A percentile compares a stretch with the other conserved stretches of the same genome.
These are phyloP conservation scores for Penicillium salamii DNA, from an alignment of 495 filamentous ascomycete species.

Conservation along the genomic window DNA sequence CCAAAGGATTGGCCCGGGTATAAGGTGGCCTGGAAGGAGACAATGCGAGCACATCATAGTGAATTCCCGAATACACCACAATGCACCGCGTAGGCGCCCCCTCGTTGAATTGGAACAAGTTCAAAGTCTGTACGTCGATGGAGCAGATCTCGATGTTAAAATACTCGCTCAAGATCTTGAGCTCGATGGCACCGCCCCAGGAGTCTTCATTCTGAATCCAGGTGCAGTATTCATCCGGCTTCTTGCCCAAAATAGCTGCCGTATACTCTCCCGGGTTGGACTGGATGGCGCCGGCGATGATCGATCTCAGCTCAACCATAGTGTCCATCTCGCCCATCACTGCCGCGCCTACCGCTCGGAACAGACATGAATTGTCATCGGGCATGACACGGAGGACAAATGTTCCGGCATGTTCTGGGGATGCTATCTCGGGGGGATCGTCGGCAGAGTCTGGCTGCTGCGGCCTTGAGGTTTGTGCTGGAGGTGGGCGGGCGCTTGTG, in stretches of 20 bases:
- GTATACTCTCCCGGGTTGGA: conserved; percentile 66
- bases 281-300: conserved; percentile 79
- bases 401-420: conserved; percentile 59
- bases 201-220: conserved; percentile 78
- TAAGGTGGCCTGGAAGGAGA: conserved; percentile 60
- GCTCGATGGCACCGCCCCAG: conserved; percentile 93
- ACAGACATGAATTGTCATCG: conserved; percentile 94
- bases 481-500: conserved; percentile 15
- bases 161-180: conserved; percentile 78
- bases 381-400: conserved; percentile 91
- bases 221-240: conserved; percentile 73
- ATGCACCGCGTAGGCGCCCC: conserved; percentile 67
- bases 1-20: conserved; percentile 53
- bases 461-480: conserved; percentile 17
- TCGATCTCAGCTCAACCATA: conserved; percentile 74
- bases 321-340: conserved; percentile 68
- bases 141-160: conserved; percentile 86
- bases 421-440: conserved; percentile 69
- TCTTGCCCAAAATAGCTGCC: conserved; percentile 71
- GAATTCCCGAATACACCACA: conserved; percentile 88
- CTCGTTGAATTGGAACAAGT: conserved; percentile 80
- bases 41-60: conserved; percentile 90
- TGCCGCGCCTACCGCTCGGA: conserved; percentile 80
- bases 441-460: conserved; percentile 23
- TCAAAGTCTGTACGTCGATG: conserved; percentile 69